These are phyloP conservation scores for Saccharum hybrid DNA, from an alignment of 202 grass and related monocot genomes.

Conservation along the genomic window DNA sequence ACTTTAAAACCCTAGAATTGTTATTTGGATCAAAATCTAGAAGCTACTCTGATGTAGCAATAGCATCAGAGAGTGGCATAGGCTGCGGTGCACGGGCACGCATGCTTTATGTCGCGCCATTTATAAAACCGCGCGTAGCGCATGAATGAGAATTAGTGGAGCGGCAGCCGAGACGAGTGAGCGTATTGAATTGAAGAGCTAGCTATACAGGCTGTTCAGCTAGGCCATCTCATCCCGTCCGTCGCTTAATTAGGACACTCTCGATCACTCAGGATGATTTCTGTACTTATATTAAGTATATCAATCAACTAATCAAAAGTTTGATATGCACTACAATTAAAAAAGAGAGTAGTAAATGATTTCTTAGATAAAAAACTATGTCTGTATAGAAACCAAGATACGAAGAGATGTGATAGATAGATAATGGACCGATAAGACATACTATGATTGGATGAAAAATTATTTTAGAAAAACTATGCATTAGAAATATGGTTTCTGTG, in stretches of 20 bases:
- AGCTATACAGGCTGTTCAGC: neutral
- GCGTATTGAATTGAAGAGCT: conserved; percentile 16
- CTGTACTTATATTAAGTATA: neutral
- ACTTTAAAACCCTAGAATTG: neutral
- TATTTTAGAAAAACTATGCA: neutral
- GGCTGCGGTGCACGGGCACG: conserved; percentile 31
- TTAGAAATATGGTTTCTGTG: neutral
- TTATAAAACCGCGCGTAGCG: neutral
- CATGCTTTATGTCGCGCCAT: conserved; percentile 11
- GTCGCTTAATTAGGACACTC: neutral
- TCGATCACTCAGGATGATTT: neutral
- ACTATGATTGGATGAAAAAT: neutral
- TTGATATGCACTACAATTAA: neutral
- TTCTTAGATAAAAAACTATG: neutral
- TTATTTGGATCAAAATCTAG: neutral
- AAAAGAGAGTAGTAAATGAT: neutral
- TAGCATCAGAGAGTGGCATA: neutral
- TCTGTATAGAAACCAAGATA: too few species aligned
- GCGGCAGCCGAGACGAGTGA: neutral
- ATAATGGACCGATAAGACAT: neutral
- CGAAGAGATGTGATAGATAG: too few species aligned
- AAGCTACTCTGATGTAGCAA: neutral
- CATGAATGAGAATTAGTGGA: conserved; percentile 20
- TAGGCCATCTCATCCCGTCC: conserved; percentile 23
- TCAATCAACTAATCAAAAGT: neutral